phyloP scores from a whole-genome alignment of 495 filamentous ascomycete genomes.

The Aspergillus cavernicola region DNA sequence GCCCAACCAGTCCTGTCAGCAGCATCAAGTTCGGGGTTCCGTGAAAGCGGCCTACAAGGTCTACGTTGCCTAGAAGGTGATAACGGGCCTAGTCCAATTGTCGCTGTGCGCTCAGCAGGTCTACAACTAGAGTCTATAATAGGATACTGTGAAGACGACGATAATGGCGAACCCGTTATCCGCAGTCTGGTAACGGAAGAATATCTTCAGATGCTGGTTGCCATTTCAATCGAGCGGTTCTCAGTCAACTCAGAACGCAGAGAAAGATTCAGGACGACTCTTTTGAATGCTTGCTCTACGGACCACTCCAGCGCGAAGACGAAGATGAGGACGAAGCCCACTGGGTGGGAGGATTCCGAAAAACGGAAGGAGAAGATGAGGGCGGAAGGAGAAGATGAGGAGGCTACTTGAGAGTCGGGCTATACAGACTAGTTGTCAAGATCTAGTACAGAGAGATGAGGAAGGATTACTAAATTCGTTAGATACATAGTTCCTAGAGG shows the following conservation, averaged over 20 bases:
- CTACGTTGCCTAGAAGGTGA: constrained; percentile 35
- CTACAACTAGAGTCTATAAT: constrained; percentile 75
- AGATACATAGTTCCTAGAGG: not conserved
- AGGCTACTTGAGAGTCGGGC: constrained; percentile 22
- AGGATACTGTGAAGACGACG: constrained; percentile 48
- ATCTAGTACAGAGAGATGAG: not conserved
- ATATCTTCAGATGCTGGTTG: constrained; percentile 61
- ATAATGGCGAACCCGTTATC: constrained; percentile 29
- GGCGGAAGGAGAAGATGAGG: constrained; percentile 52
- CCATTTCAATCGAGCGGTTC: constrained; percentile 74
- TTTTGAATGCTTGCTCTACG: constrained; percentile 22
- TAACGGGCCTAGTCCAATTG: constrained; percentile 57
- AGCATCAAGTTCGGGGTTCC: constrained; percentile 77
- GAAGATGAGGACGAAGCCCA: constrained; percentile 22
- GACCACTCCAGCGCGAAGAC: constrained; percentile 11
- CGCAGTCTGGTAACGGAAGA: constrained; percentile 46
- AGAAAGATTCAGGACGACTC: constrained; percentile 48
- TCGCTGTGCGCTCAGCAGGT: constrained; percentile 78
- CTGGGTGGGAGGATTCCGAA: constrained; percentile 56
- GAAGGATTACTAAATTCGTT: not conserved
- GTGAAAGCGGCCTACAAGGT: constrained; percentile 73
- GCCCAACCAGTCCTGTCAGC: constrained; percentile 69
- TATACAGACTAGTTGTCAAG: constrained; percentile 11
- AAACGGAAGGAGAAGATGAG: constrained; percentile 56
- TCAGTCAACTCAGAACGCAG: constrained; percentile 67